phyloP scores from a whole-genome alignment of 2,329 filamentous ascomycete species.

The Ceratocystis lukuohia region DNA sequence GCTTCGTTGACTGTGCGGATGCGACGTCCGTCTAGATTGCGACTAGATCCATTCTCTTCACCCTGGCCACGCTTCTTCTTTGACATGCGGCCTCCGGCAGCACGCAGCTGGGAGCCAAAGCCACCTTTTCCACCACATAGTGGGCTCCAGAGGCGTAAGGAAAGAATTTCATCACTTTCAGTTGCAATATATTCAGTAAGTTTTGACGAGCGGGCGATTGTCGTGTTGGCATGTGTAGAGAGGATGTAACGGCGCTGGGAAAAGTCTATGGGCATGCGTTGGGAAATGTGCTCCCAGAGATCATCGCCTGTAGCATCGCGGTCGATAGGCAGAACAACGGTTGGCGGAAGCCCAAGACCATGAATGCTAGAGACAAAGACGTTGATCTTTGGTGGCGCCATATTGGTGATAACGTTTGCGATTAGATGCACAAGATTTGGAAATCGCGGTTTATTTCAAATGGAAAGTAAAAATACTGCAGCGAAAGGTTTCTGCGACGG shows the following conservation, averaged over 20 bases:
- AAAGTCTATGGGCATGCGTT: conserved; percentile 39
- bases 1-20: conserved; percentile 88
- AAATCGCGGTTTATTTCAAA: not conserved
- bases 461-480: not conserved
- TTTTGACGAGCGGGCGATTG: conserved; percentile 43
- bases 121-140: conserved; percentile 91
- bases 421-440: not conserved
- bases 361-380: conserved; percentile 74
- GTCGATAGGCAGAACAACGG: conserved; percentile 61
- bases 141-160: conserved; percentile 65
- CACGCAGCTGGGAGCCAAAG: conserved; percentile 92
- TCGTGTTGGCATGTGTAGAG: conserved; percentile 67
- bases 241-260: conserved; percentile 53
- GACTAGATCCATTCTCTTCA: conserved; percentile 77
- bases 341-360: conserved; percentile 70
- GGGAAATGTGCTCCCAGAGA: conserved; percentile 49
- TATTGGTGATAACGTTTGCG: conserved; percentile 24
- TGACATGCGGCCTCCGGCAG: conserved; percentile 97
- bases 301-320: conserved; percentile 52
- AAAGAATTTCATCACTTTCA: conserved; percentile 54
- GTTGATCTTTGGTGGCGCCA: conserved; percentile 53
- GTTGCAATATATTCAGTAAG: conserved; percentile 49
- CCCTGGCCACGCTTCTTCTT: conserved; percentile 71
- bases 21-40: conserved; percentile 83
- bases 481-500: too few relatives aligned